phyloP scores from a whole-genome alignment of 768 basidiomycete species.

The Pulveroboletus sp. region DNA sequence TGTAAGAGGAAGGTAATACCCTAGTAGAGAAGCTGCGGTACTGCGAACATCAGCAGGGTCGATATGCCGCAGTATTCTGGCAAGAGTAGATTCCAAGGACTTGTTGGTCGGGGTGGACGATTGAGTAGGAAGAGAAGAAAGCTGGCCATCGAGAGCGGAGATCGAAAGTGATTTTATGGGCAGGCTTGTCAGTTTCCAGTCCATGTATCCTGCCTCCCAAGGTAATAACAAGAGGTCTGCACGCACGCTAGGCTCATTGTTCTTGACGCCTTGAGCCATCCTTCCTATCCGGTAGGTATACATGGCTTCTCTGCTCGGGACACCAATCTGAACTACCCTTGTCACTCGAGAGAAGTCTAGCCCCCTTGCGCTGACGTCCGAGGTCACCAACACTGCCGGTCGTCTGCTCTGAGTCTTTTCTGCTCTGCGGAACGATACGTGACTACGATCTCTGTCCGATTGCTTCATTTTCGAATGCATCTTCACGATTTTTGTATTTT shows the following conservation, averaged over 20 bases:
- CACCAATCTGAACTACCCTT: constrained; percentile 87
- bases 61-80: constrained; percentile 33
- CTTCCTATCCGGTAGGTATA: constrained; percentile 88
- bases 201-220: constrained; percentile 73
- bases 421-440: constrained; percentile 10
- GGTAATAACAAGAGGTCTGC: constrained; percentile 80
- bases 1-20: constrained; percentile 62
- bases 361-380: constrained; percentile 86
- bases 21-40: constrained; percentile 65
- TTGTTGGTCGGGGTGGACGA: constrained; percentile 13
- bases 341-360: constrained; percentile 89
- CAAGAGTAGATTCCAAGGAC: constrained; percentile 27
- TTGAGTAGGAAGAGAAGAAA: constrained; percentile 11
- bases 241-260: constrained; percentile 28
- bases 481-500: constrained; percentile 63
- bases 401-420: constrained; percentile 24
- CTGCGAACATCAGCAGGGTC: constrained; percentile 54
- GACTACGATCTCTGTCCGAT: constrained; percentile 26
- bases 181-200: constrained; percentile 58
- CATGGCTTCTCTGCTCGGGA: constrained; percentile 64
- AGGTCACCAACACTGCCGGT: constrained; percentile 71
- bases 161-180: constrained; percentile 61
- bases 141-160: constrained; percentile 8
- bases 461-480: constrained; percentile 70
- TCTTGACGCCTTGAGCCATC: constrained; percentile 65